These are phyloP conservation scores for Trichosanthes cucumerina DNA, from an alignment of 306 rosid species.

Conservation along the genomic window DNA sequence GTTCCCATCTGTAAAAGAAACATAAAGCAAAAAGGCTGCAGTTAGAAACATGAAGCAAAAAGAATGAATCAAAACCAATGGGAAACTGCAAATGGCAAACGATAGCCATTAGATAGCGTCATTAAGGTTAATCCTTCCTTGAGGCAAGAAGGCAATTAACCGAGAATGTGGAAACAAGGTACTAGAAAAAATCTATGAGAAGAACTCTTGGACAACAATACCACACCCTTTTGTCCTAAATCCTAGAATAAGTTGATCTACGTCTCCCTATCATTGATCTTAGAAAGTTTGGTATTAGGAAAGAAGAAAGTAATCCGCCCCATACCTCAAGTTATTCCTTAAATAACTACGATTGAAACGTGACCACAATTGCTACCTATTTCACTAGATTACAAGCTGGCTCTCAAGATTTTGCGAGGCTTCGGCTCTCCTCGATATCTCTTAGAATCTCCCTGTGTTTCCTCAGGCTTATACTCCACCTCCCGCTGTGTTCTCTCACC, in stretches of 20 bases:
- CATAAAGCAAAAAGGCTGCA: not conserved
- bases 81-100: not conserved
- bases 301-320: not conserved
- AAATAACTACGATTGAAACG: not conserved
- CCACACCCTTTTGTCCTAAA: too few species aligned
- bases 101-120: not conserved
- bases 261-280: not conserved
- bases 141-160: not conserved
- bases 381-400: not conserved
- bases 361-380: not conserved
- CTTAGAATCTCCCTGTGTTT: not conserved
- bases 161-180: not conserved
- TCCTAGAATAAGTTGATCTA: too few species aligned
- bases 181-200: not conserved
- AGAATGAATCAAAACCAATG: not conserved
- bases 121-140: not conserved
- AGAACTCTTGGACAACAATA: not conserved
- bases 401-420: not conserved
- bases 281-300: not conserved
- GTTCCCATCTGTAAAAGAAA: conserved; percentile 80
- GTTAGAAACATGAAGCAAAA: not conserved
- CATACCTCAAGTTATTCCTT: not conserved
- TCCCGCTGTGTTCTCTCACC: not conserved
- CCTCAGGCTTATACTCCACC: not conserved
- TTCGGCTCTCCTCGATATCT: not conserved